Conservation (phyloP, 2,329 filamentous ascomycete genomes). For the Colletotrichum shisoi region DNA sequence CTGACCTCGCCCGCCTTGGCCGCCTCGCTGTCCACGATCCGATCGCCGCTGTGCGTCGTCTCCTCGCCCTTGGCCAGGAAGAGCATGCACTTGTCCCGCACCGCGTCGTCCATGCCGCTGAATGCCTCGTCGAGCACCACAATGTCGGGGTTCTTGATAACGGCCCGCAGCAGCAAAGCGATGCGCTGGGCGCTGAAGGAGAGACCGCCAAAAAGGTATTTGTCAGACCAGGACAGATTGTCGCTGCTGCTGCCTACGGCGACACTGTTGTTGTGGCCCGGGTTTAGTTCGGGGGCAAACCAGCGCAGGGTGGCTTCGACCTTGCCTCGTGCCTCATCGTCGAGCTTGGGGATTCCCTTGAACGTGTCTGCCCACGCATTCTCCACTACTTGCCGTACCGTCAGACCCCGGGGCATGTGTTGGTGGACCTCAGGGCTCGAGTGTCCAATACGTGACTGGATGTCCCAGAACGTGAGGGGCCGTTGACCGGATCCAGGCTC, state of each 20-base stretch:
- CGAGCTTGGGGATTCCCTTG: slow-evolving; percentile 71
- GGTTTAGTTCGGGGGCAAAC: slow-evolving; percentile 82
- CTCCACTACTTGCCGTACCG: slow-evolving; percentile 77
- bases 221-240: slow-evolving; percentile 69
- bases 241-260: slow-evolving; percentile 38
- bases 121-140: slow-evolving; percentile 89
- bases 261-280: slow-evolving; percentile 49
- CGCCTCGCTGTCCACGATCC: slow-evolving; percentile 58
- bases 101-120: slow-evolving; percentile 80
- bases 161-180: slow-evolving; percentile 80
- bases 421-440: slow-evolving; percentile 93
- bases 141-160: slow-evolving; percentile 82
- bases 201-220: slow-evolving; percentile 73
- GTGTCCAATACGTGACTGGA: slow-evolving; percentile 89
- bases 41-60: slow-evolving; percentile 52
- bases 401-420: slow-evolving; percentile 83
- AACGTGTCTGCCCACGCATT: slow-evolving; percentile 93
- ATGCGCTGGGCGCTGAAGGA: slow-evolving; percentile 86
- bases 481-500: slow-evolving; percentile 69
- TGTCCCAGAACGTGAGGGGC: slow-evolving; percentile 89
- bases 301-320: slow-evolving; percentile 76
- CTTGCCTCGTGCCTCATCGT: slow-evolving; percentile 61
- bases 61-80: slow-evolving; percentile 75
- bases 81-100: slow-evolving; percentile 85
- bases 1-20: slow-evolving; percentile 56